A percentile compares a stretch with the other conserved stretches of the same genome.
These are phyloP conservation scores for Candida adriatica DNA, from an alignment of 805 yeast genomes.

Conservation along the genomic window DNA sequence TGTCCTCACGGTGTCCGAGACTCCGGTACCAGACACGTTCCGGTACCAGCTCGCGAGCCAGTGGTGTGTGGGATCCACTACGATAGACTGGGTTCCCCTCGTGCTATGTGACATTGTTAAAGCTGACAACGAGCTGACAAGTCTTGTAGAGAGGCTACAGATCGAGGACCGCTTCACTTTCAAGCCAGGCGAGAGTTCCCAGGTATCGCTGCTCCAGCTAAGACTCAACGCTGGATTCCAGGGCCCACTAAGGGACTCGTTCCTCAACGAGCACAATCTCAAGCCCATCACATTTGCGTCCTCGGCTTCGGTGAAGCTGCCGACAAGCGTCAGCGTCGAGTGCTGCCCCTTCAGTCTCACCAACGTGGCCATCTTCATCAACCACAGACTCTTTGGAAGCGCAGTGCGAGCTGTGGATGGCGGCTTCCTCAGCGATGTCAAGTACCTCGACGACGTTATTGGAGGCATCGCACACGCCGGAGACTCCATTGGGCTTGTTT, in stretches of 20 bases:
- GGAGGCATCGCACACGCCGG: constrained; percentile 14
- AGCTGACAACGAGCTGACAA: constrained; percentile 2
- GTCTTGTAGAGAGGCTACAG: constrained; percentile 5
- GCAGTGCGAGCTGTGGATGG: constrained; percentile 13
- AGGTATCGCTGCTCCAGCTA: constrained; percentile 16
- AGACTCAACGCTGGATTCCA: constrained; percentile 4
- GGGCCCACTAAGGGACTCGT: constrained; percentile 3
- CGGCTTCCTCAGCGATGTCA: constrained; percentile 20
- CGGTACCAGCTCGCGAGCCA: constrained; percentile 11
- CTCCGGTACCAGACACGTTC: constrained; percentile 11
- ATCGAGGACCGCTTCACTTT: constrained; percentile 12
- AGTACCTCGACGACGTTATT: constrained; percentile 22
- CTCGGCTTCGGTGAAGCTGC: constrained; percentile 7
- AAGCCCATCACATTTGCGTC: constrained; percentile 9
- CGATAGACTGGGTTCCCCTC: constrained; percentile 8
- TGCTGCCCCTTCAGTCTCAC: constrained; percentile 26
- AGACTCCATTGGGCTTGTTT: constrained; percentile 19
- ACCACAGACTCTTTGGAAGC: constrained; percentile 18
- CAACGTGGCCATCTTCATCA: constrained; percentile 22
- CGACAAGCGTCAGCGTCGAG: constrained; percentile 14
- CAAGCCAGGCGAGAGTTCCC: constrained; percentile 10
- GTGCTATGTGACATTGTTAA: constrained; percentile 4
- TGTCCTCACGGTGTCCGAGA: constrained; percentile 14
- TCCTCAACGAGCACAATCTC: constrained; percentile 10
- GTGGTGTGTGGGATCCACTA: constrained; percentile 16